phyloP scores from a whole-genome alignment of 2,329 filamentous ascomycete species.

The Chaetomiaceae sp. region DNA sequence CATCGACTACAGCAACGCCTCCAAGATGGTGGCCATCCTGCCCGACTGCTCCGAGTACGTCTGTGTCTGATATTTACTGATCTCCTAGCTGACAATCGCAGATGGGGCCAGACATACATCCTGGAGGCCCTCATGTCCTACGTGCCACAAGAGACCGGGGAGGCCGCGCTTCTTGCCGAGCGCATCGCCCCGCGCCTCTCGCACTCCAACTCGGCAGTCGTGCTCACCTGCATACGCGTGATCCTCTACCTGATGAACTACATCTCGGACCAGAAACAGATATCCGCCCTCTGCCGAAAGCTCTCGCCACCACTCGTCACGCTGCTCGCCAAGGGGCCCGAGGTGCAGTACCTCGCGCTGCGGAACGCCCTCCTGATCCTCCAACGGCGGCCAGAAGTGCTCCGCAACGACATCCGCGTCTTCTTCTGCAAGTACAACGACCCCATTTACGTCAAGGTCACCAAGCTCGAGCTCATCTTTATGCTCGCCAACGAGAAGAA shows the following conservation, averaged over 20 bases:
- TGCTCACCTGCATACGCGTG: constrained; percentile 91
- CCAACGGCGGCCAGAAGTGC: constrained; percentile 84
- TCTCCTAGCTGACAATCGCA: constrained; percentile 34
- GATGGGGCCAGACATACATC: constrained; percentile 99
- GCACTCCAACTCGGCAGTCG: constrained; percentile 94
- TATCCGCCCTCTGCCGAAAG: constrained; percentile 82
- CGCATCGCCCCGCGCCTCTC: constrained; percentile 92
- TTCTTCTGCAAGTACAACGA: constrained; percentile 99
- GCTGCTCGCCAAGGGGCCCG: constrained; percentile 88
- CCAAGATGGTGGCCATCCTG: constrained; percentile 94
- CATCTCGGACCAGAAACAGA: constrained; percentile 85
- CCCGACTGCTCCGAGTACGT: constrained; percentile 94
- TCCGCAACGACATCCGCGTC: constrained; percentile 94
- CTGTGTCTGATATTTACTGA: not conserved
- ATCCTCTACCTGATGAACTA: constrained; percentile 99
- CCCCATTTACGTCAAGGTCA: constrained; percentile 98
- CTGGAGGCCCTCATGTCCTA: constrained; percentile 97
- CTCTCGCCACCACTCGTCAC: constrained; percentile 93
- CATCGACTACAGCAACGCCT: constrained; percentile 95
- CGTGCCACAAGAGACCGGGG: constrained; percentile 83
- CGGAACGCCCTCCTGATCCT: constrained; percentile 91
- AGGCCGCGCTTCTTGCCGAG: constrained; percentile 86
- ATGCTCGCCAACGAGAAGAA: constrained; percentile 96
- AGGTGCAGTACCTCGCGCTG: constrained; percentile 96
- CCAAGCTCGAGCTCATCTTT: constrained; percentile 96